Evolutionary conservation across 2,329 filamentous ascomycete genomes (phyloP).

Genomic region (Stagonosporopsis cucurbitacearum): DNA sequence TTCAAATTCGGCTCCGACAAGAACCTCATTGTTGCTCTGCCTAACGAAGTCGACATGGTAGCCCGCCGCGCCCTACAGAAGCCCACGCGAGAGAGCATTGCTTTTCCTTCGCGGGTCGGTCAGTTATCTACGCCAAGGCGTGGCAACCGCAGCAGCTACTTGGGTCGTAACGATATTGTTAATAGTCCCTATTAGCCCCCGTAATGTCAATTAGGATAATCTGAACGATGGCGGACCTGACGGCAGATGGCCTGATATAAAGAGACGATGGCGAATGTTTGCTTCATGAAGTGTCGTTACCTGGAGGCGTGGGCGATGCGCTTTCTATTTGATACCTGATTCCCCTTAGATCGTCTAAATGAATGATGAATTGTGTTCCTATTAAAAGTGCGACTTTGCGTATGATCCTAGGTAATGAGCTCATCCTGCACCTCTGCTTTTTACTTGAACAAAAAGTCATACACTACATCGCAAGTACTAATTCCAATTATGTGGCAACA

Average conservation of each 20-base stretch:
- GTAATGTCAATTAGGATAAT: not conserved
- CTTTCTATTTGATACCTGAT: slow-evolving; percentile 14
- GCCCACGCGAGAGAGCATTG: slow-evolving; percentile 93
- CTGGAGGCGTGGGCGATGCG: slow-evolving; percentile 5
- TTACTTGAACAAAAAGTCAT: not conserved
- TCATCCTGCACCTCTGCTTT: too few relatives aligned
- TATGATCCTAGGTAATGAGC: too few relatives aligned
- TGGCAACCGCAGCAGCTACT: slow-evolving; percentile 67
- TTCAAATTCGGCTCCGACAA: slow-evolving; percentile 98
- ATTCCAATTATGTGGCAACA: too few relatives aligned
- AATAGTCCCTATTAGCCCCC: slow-evolving; percentile 66
- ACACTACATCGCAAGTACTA: not conserved
- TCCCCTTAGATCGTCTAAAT: slow-evolving; percentile 12
- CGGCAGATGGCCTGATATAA: not conserved
- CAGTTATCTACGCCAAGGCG: slow-evolving; percentile 36
- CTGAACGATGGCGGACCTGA: not conserved
- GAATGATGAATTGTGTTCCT: slow-evolving; percentile 7
- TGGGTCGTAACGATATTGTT: slow-evolving; percentile 83
- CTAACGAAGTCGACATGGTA: slow-evolving; percentile 98
- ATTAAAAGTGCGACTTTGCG: not conserved
- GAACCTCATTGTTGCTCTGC: slow-evolving; percentile 95
- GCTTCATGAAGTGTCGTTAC: slow-evolving; percentile 1
- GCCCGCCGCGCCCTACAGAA: slow-evolving; percentile 82
- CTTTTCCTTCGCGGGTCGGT: slow-evolving; percentile 61
- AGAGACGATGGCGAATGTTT: not conserved